Conservation (phyloP, 2,329 filamentous ascomycete genomes). For the Fonsecaea erecta region DNA sequence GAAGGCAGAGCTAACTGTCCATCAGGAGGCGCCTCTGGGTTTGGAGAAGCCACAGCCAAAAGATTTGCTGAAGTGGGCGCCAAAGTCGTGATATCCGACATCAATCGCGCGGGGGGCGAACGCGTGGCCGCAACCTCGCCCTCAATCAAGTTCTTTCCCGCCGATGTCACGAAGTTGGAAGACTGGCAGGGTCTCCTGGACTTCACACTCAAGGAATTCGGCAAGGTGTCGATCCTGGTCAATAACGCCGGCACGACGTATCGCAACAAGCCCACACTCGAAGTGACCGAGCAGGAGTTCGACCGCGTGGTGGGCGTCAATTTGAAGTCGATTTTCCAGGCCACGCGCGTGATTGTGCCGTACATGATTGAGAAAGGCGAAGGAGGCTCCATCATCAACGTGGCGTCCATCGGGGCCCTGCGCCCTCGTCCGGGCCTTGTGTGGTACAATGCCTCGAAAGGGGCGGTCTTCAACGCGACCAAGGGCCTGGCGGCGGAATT, state of each 20-base stretch:
- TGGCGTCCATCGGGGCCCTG: slow-evolving; percentile 18
- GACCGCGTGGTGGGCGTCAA: slow-evolving; percentile 51
- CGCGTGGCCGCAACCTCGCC: slow-evolving; percentile 55
- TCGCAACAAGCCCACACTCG: slow-evolving; percentile 47
- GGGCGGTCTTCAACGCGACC: slow-evolving; percentile 66
- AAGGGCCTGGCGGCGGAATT: slow-evolving; percentile 74
- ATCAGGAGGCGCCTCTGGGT: slow-evolving; percentile 45
- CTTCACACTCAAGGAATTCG: not conserved
- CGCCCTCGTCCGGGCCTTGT: slow-evolving; percentile 20
- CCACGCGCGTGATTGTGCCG: slow-evolving; percentile 42
- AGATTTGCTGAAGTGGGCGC: slow-evolving; percentile 82
- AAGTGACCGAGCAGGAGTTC: slow-evolving; percentile 47
- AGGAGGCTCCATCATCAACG: slow-evolving; percentile 44
- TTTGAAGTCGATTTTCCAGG: slow-evolving; percentile 47
- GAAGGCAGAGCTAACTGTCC: not conserved
- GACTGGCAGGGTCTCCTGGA: slow-evolving; percentile 11
- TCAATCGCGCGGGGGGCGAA: slow-evolving; percentile 76
- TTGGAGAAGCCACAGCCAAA: slow-evolving; percentile 47
- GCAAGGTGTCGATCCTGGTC: slow-evolving; percentile 17
- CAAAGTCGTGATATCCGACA: slow-evolving; percentile 82
- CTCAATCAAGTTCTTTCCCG: slow-evolving; percentile 10
- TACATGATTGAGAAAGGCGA: slow-evolving; percentile 45
- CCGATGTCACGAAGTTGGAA: slow-evolving; percentile 16
- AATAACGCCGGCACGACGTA: slow-evolving; percentile 44
- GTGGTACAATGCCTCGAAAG: slow-evolving; percentile 64